Evolutionary conservation across 2,329 filamentous ascomycete genomes (phyloP), one percentile per base, ranked within the genome.

Genomic region (Fusarium anthophilum): DNA sequence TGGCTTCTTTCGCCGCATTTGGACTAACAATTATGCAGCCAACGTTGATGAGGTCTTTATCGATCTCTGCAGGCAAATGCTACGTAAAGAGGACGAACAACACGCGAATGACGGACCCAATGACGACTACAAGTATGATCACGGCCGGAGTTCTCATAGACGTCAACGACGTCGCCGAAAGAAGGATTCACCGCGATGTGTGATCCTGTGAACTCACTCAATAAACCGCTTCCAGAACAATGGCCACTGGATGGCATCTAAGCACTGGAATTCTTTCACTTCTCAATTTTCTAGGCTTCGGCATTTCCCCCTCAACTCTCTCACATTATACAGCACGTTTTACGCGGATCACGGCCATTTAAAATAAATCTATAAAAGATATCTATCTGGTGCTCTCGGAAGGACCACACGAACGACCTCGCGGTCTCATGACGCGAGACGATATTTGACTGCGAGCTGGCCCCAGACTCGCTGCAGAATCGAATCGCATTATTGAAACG

Each of bases 41-140:
- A 98, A 98, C 77, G 95, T 98, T 22, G 94, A 97, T 77, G 95
- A 97, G 81, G 94, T 95, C 53, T 98, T 97, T 82, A 85, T 94
- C 75, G 93, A 96, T 81, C 88, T 97, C 63, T 96, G 93, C 80
- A 89, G 93, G 69, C 94, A 96, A 82, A 94, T 97, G 84, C 90
- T 96, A 66, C 88, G 91, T 70, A 93, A 91, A 77, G 93, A 96
- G 70, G 90, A 91, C 77, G 83, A 84, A 26, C 81, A 84, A 30
- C 74, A 71, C 79, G 41, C 47, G 71, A 44, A 76, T 44, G 76
- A 26, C 24, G 82, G 84, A 13, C 79, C 78, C 22, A 82, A 84
- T 24, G 82, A 86, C 22, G 82, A 85, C 30, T 83, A 84, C 73
- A 86, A 85, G 63, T 82, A 83, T 44, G 84, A 86, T 32, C 58